Percentiles rank a stretch among this genome's conserved stretches.
Evolutionary conservation across 164 flowering plant species (phyloP).

Genomic region (Houttuynia cordata): DNA sequence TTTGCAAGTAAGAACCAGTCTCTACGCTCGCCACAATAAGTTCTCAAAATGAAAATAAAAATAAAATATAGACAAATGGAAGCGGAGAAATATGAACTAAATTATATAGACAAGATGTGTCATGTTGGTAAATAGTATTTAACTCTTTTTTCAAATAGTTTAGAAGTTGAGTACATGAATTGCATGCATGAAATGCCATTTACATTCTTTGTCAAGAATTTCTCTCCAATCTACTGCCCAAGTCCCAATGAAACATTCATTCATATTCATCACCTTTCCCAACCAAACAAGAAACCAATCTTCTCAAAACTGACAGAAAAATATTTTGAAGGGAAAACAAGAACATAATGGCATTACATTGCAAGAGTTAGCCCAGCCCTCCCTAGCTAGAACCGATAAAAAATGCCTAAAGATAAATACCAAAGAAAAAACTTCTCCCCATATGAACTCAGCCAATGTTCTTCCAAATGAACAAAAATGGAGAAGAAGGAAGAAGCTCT

Average conservation of each 20-base stretch:
- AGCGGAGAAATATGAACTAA: too few species aligned
- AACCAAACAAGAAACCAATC: constrained; percentile 11
- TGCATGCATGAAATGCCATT: constrained; percentile 7
- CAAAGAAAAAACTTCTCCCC: not conserved
- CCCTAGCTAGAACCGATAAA: too few species aligned
- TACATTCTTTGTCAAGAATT: too few species aligned
- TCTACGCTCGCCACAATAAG: too few species aligned
- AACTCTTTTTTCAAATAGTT: not conserved
- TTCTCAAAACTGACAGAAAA: not conserved
- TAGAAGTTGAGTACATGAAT: not conserved
- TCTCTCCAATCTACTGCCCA: not conserved
- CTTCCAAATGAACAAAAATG: too few species aligned
- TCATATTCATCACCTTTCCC: constrained; percentile 1
- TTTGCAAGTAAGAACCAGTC: too few species aligned
- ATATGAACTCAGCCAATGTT: too few species aligned
- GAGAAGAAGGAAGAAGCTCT: not conserved
- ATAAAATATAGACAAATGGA: too few species aligned
- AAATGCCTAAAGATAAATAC: not conserved
- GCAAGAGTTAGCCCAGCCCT: too few species aligned
- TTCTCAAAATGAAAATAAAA: too few species aligned
- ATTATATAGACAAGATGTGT: too few species aligned
- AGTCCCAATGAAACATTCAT: constrained; percentile 5
- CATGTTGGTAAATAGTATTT: too few species aligned
- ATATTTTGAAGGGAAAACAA: not conserved
- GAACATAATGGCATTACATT: not conserved